Percentiles rank a stretch among this genome's conserved stretches.
These are phyloP conservation scores for Monosporascus ibericus DNA, from an alignment of 2,329 filamentous ascomycete genomes.

Conservation along the genomic window DNA sequence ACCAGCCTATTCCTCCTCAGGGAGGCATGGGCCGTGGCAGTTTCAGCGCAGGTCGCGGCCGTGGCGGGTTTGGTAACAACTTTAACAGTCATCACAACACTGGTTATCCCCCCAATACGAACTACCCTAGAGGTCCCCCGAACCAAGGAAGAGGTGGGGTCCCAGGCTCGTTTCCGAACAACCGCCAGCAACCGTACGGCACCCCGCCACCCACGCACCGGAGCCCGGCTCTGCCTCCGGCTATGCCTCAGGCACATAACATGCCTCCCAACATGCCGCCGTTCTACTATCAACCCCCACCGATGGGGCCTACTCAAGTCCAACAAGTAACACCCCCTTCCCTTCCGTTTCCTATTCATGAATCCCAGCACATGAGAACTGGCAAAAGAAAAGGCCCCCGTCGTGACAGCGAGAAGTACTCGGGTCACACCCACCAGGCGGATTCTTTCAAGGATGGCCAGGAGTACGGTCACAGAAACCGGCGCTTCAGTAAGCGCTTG, in stretches of 20 bases:
- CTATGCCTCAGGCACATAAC: constrained; percentile 60
- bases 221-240: constrained; percentile 48
- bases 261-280: constrained; percentile 56
- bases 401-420: constrained; percentile 41
- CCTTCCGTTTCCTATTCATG: constrained; percentile 26
- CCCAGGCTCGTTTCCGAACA: constrained; percentile 38
- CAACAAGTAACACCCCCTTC: constrained; percentile 53
- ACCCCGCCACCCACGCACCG: constrained; percentile 39
- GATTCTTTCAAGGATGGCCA: constrained; percentile 31
- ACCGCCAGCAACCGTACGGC: constrained; percentile 29
- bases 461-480: constrained; percentile 31
- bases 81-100: constrained; percentile 40
- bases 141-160: constrained; percentile 47
- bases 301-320: constrained; percentile 52
- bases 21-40: constrained; percentile 50
- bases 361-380: constrained; percentile 32
- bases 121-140: constrained; percentile 31
- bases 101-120: constrained; percentile 34
- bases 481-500: constrained; percentile 41
- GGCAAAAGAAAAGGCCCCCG: constrained; percentile 39
- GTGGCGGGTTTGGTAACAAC: constrained; percentile 42
- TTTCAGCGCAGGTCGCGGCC: constrained; percentile 45
- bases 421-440: constrained; percentile 31
- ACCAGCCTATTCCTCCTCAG: constrained; percentile 45
- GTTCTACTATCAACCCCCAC: constrained; percentile 55